phyloP scores from a whole-genome alignment of 2,329 filamentous ascomycete species.

The Talaromyces marneffei region DNA sequence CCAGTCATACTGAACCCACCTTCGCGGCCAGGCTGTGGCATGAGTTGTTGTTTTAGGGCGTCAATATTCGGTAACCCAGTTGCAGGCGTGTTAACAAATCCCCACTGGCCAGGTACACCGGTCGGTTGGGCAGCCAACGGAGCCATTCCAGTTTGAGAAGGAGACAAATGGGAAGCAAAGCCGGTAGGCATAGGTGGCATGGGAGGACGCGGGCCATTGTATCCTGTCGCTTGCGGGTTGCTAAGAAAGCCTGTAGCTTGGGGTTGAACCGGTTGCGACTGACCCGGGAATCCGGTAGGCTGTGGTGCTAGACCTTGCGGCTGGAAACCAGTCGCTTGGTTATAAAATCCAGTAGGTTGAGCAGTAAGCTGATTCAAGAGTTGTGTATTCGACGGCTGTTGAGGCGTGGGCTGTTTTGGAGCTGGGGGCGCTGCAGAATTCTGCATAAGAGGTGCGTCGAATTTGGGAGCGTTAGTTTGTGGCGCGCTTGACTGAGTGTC shows the following conservation, averaged over 20 bases:
- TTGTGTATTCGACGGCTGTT: conserved; percentile 65
- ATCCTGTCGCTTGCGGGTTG: conserved; percentile 71
- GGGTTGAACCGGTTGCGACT: conserved; percentile 55
- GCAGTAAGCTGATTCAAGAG: conserved; percentile 53
- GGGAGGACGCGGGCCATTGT: conserved; percentile 70
- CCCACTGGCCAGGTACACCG: conserved; percentile 90
- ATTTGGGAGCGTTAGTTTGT: conserved; percentile 65
- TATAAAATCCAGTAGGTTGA: conserved; percentile 46
- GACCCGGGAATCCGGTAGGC: conserved; percentile 40
- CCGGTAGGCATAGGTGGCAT: conserved; percentile 76
- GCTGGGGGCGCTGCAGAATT: conserved; percentile 46
- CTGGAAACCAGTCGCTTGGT: conserved; percentile 64
- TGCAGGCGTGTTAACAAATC: conserved; percentile 89
- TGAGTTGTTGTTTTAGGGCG: conserved; percentile 85
- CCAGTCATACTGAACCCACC: conserved; percentile 78
- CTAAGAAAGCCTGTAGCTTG: conserved; percentile 67
- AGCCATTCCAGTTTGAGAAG: conserved; percentile 60
- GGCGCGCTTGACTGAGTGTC: conserved; percentile 57
- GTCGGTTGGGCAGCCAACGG: conserved; percentile 88
- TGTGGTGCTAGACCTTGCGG: conserved; percentile 39
- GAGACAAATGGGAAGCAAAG: conserved; percentile 57
- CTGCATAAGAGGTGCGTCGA: conserved; percentile 52
- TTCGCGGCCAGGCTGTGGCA: conserved; percentile 92
- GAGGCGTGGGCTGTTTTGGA: conserved; percentile 60
- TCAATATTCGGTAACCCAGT: conserved; percentile 90